Evolutionary conservation across 257 asterid genomes (phyloP).

Genomic region (Plectranthus barbatus): DNA sequence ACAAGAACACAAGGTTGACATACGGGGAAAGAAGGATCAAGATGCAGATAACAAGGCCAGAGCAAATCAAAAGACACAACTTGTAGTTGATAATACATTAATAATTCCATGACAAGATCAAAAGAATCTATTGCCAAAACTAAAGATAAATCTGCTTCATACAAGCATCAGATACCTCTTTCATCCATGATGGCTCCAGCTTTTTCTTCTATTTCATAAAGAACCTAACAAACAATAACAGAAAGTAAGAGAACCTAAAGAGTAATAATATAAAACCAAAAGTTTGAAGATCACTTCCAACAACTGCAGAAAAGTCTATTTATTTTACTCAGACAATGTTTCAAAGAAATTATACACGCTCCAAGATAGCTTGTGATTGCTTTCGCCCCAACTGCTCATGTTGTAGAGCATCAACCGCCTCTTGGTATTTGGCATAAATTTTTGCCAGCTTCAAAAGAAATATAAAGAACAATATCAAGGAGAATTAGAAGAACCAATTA

Average conservation of each 20-base stretch:
- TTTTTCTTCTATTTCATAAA: conserved; percentile 77
- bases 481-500: not conserved
- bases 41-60: too few species aligned
- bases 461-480: not conserved
- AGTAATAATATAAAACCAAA: not conserved
- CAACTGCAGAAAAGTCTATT: not conserved
- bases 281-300: not conserved
- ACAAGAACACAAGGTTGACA: too few species aligned
- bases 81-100: not conserved
- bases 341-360: conserved; percentile 50
- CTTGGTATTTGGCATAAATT: conserved; percentile 81
- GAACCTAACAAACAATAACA: conserved; percentile 40
- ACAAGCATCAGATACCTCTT: conserved; percentile 46
- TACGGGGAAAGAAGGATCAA: too few species aligned
- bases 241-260: not conserved
- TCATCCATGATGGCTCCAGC: conserved; percentile 81
- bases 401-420: conserved; percentile 80
- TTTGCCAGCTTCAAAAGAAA: conserved; percentile 54
- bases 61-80: not conserved
- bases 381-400: conserved; percentile 92
- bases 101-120: not conserved
- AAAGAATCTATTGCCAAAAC: too few species aligned
- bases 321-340: not conserved
- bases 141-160: not conserved
- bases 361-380: conserved; percentile 80